phyloP scores from a whole-genome alignment of 768 basidiomycete species.

The Phaeotremella fagi region DNA sequence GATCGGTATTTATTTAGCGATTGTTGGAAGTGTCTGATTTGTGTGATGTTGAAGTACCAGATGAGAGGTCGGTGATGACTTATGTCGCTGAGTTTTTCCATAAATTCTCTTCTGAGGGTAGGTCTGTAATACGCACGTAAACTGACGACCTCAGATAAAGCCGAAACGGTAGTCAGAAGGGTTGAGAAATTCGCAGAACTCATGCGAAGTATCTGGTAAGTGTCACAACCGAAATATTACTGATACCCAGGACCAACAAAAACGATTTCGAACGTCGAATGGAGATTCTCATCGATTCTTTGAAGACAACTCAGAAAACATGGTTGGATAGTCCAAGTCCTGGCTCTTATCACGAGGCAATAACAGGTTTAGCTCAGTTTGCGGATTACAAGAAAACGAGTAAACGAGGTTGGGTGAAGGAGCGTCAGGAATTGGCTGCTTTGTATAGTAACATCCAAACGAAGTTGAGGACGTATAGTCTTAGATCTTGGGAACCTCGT shows the following conservation, averaged over 20 bases:
- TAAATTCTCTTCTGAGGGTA: slow-evolving; percentile 95
- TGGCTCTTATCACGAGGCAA: slow-evolving; percentile 76
- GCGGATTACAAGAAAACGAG: slow-evolving; percentile 75
- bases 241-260: slow-evolving; percentile 19
- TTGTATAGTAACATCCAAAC: slow-evolving; percentile 91
- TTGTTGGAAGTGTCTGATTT: slow-evolving; percentile 93
- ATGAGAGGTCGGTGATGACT: slow-evolving; percentile 96
- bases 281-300: slow-evolving; percentile 58
- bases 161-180: slow-evolving; percentile 85
- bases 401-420: slow-evolving; percentile 82
- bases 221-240: background rate
- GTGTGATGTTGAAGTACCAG: slow-evolving; percentile 78
- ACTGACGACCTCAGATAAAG: slow-evolving; percentile 63
- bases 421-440: slow-evolving; percentile 79
- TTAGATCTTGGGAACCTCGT: slow-evolving; percentile 77
- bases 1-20: slow-evolving; percentile 56
- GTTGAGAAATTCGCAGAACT: slow-evolving; percentile 95
- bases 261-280: slow-evolving; percentile 92
- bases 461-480: slow-evolving; percentile 82
- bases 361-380: slow-evolving; percentile 67
- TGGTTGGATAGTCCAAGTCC: slow-evolving; percentile 67
- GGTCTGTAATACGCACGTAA: slow-evolving; percentile 25
- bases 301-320: slow-evolving; percentile 61
- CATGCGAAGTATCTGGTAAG: slow-evolving; percentile 59
- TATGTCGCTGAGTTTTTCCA: slow-evolving; percentile 98